A percentile compares a stretch with the other conserved stretches of the same genome.
Evolutionary conservation across 129 eudicot species (phyloP).

Genomic region (Centrapalus pauciflorus): DNA sequence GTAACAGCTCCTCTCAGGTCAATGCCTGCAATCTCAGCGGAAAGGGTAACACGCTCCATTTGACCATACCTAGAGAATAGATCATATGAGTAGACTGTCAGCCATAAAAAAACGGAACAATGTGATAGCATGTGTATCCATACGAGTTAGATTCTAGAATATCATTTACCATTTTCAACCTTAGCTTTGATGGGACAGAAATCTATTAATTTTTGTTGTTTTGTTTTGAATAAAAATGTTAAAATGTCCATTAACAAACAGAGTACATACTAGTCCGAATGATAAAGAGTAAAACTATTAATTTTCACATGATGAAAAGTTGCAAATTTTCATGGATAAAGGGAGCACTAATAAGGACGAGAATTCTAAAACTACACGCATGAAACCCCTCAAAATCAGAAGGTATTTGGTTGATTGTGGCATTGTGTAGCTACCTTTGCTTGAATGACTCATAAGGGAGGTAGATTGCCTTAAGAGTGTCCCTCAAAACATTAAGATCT

Average conservation of each 20-base stretch:
- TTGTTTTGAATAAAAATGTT: too few species aligned
- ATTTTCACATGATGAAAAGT: neutral
- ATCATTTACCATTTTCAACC: neutral
- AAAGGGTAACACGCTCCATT: slow-evolving; percentile 87
- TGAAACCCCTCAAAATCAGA: neutral
- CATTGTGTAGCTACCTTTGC: slow-evolving; percentile 57
- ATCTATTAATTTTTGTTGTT: neutral
- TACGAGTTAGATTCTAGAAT: neutral
- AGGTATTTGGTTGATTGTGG: neutral
- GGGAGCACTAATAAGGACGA: neutral
- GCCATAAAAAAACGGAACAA: neutral
- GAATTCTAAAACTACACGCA: neutral
- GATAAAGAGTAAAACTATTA: neutral
- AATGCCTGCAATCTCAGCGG: slow-evolving; percentile 73
- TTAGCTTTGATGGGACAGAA: neutral
- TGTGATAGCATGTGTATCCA: neutral
- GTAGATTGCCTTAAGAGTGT: slow-evolving; percentile 76
- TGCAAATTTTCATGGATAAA: neutral
- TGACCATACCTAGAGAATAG: slow-evolving; percentile 68
- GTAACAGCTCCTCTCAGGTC: slow-evolving; percentile 92
- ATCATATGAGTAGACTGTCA: neutral
- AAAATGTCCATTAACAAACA: too few species aligned
- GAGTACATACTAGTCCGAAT: neutral
- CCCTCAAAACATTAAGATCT: slow-evolving; percentile 64
- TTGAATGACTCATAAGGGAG: slow-evolving; percentile 88